phyloP scores from a whole-genome alignment of 768 basidiomycete species.

The Rhizopogon roseolus region DNA sequence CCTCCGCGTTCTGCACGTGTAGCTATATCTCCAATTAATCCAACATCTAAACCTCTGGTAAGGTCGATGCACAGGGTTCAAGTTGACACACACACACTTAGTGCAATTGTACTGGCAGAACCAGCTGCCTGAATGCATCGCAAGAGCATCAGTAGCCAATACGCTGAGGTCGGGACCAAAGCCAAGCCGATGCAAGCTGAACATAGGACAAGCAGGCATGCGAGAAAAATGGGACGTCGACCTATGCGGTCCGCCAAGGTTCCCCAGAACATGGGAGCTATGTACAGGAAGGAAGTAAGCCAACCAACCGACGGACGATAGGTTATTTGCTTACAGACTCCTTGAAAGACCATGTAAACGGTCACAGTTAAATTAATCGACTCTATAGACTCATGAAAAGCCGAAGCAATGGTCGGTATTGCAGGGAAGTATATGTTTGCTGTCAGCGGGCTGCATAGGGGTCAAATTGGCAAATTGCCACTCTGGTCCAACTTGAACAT shows the following conservation, averaged over 20 bases:
- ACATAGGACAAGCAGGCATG: slow-evolving; percentile 58
- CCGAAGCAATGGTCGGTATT: slow-evolving; percentile 58
- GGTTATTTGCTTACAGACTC: slow-evolving; percentile 31
- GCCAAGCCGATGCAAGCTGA: slow-evolving; percentile 63
- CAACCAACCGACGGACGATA: neutral
- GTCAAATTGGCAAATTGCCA: neutral
- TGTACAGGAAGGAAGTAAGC: neutral
- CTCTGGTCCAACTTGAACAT: neutral
- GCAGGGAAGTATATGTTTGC: slow-evolving; percentile 79
- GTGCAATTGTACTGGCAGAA: slow-evolving; percentile 72
- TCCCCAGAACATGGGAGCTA: slow-evolving; percentile 58
- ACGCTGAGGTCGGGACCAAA: slow-evolving; percentile 50
- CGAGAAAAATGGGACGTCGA: slow-evolving; percentile 57
- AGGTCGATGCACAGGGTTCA: neutral
- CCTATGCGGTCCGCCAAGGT: slow-evolving; percentile 64
- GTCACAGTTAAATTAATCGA: slow-evolving; percentile 78
- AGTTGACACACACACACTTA: slow-evolving; percentile 39
- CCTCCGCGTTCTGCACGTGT: slow-evolving; percentile 68
- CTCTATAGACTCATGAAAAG: slow-evolving; percentile 60
- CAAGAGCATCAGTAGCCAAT: slow-evolving; percentile 78
- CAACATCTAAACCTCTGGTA: slow-evolving; percentile 44
- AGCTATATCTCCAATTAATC: slow-evolving; percentile 76
- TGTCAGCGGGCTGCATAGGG: slow-evolving; percentile 51
- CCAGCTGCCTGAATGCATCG: slow-evolving; percentile 77
- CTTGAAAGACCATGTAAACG: slow-evolving; percentile 50